These are phyloP conservation scores for Nakaseomyces glabratus DNA, from an alignment of 1,139 yeast genomes.

Conservation along the genomic window DNA sequence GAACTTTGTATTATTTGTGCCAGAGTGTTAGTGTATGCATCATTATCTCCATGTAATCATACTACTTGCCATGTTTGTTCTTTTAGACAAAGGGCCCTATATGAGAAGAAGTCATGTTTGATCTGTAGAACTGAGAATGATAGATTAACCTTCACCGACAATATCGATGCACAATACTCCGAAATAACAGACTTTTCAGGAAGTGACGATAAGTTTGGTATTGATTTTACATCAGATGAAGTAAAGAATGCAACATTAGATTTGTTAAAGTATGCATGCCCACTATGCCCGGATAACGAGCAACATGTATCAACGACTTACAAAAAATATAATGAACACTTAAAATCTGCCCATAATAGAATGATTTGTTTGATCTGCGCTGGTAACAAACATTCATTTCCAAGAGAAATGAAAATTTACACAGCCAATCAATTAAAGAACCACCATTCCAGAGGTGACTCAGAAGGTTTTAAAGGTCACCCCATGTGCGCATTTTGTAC, in stretches of 20 bases:
- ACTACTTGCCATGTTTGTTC: slow-evolving; percentile 76
- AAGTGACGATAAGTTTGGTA: slow-evolving; percentile 38
- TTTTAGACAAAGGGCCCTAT: slow-evolving; percentile 73
- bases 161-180: slow-evolving; percentile 35
- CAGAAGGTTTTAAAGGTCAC: slow-evolving; percentile 76
- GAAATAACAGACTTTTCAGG: slow-evolving; percentile 32
- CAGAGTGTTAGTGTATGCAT: slow-evolving; percentile 49
- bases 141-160: slow-evolving; percentile 50
- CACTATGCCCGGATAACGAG: slow-evolving; percentile 29
- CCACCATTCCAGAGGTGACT: slow-evolving; percentile 63
- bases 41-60: slow-evolving; percentile 79
- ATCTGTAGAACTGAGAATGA: slow-evolving; percentile 72
- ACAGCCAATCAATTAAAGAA: slow-evolving; percentile 52
- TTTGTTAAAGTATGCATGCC: slow-evolving; percentile 53
- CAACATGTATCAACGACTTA: slow-evolving; percentile 36
- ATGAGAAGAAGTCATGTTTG: slow-evolving; percentile 64
- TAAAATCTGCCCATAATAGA: slow-evolving; percentile 51
- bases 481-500: slow-evolving; percentile 82
- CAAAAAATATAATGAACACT: slow-evolving; percentile 57
- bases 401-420: slow-evolving; percentile 58
- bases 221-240: slow-evolving; percentile 43
- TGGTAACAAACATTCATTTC: slow-evolving; percentile 65
- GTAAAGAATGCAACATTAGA: slow-evolving; percentile 40
- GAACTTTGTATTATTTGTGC: slow-evolving; percentile 80
- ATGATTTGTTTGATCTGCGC: slow-evolving; percentile 70